Evolutionary conservation across 1,284 basidiomycete genomes (phyloP).

Genomic region (Tilletia caries): DNA sequence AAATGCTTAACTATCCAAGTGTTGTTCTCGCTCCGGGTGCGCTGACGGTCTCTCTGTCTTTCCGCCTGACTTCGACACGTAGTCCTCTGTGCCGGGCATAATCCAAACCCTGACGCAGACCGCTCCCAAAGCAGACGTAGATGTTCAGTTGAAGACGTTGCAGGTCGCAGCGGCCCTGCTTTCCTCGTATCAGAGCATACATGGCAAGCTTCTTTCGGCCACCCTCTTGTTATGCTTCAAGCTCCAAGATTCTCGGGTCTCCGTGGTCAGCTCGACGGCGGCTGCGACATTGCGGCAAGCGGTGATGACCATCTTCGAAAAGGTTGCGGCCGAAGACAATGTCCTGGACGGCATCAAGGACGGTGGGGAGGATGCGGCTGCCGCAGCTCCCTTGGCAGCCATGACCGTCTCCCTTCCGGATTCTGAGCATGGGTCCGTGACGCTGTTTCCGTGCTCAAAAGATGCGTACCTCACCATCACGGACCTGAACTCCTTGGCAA

Average conservation of each 20-base stretch:
- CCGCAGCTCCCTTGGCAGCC: slow-evolving; percentile 42
- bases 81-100: slow-evolving; percentile 21
- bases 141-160: slow-evolving; percentile 50
- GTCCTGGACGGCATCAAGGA: slow-evolving; percentile 44
- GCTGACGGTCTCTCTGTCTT: background rate
- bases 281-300: slow-evolving; percentile 92
- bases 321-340: slow-evolving; percentile 75
- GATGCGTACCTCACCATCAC: slow-evolving; percentile 72
- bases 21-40: background rate
- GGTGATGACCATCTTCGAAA: slow-evolving; percentile 96
- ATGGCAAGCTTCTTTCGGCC: slow-evolving; percentile 36
- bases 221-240: slow-evolving; percentile 87
- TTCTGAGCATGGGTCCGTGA: slow-evolving; percentile 22
- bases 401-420: slow-evolving; percentile 41
- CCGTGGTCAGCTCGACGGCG: slow-evolving; percentile 93
- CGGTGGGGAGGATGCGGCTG: slow-evolving; percentile 46
- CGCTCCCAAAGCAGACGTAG: slow-evolving; percentile 37
- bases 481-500: slow-evolving; percentile 49
- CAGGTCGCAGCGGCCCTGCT: slow-evolving; percentile 47
- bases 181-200: slow-evolving; percentile 38
- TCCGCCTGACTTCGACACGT: too few relatives aligned
- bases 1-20: background rate
- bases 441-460: slow-evolving; percentile 71
- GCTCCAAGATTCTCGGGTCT: slow-evolving; percentile 81
- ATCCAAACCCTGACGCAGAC: slow-evolving; percentile 37